Conservation (phyloP, 2,329 filamentous ascomycete genomes). For the Coniella lustricola region DNA sequence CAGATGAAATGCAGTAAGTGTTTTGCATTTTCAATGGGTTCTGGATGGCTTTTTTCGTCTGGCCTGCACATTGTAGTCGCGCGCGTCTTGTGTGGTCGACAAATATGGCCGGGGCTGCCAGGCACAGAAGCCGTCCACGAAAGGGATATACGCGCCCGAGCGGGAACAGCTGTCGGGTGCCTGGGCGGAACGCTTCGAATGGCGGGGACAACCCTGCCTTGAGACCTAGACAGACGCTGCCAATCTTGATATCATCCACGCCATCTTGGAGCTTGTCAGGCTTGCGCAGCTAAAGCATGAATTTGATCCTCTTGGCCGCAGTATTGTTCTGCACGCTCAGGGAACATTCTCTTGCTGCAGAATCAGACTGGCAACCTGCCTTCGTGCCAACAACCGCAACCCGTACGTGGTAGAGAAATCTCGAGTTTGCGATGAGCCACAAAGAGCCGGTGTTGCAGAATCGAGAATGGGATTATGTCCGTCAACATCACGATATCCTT, state of each 20-base stretch:
- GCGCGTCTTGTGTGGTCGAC: conserved; percentile 15
- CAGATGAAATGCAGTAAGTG: background rate
- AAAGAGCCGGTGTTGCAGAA: too few species aligned
- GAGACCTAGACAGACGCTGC: background rate
- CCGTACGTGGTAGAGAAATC: too few species aligned
- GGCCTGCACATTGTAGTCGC: background rate
- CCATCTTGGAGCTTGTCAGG: background rate
- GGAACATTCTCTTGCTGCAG: background rate
- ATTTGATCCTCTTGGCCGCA: conserved; percentile 10
- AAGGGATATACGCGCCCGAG: conserved; percentile 2
- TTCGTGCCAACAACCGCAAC: too few species aligned
- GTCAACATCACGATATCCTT: too few species aligned
- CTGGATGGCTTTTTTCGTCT: background rate
- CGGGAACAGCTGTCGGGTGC: conserved; percentile 7
- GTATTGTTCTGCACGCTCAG: conserved; percentile 7
- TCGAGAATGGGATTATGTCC: too few species aligned
- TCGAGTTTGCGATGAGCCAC: too few species aligned
- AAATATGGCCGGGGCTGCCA: conserved; percentile 7
- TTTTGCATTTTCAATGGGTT: background rate
- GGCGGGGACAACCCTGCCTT: conserved; percentile 8
- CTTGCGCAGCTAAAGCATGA: conserved; percentile 14
- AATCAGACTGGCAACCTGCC: background rate
- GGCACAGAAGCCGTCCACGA: conserved; percentile 2
- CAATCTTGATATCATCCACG: background rate
- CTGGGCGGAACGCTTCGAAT: conserved; percentile 6